phyloP scores from a whole-genome alignment of 768 basidiomycete genomes.

The Coprinopsis sp. region DNA sequence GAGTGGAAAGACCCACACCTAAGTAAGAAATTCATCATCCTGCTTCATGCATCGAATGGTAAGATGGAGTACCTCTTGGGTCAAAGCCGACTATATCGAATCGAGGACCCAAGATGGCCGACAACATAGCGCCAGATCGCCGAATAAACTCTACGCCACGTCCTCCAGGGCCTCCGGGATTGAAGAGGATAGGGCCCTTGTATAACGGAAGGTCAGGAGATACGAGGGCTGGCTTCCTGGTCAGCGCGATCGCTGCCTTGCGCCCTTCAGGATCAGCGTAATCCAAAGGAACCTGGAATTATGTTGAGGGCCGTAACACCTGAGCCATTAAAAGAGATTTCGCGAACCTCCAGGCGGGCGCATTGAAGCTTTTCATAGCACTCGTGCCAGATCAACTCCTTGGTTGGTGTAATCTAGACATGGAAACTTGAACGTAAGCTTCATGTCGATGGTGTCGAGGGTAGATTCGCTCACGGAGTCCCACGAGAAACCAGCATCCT shows the following conservation, averaged over 20 bases:
- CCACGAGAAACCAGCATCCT: background rate
- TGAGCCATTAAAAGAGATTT: background rate
- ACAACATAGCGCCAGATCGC: constrained; percentile 20
- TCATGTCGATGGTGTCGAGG: background rate
- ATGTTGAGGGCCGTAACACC: background rate
- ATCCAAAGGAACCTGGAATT: constrained; percentile 46
- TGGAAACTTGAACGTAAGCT: background rate
- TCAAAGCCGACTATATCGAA: constrained; percentile 47
- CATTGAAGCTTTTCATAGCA: constrained; percentile 13
- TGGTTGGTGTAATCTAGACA: constrained; percentile 10
- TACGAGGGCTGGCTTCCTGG: constrained; percentile 34
- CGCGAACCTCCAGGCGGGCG: constrained; percentile 12
- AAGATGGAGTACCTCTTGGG: constrained; percentile 33
- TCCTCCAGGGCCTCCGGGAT: constrained; percentile 47
- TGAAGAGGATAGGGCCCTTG: constrained; percentile 41
- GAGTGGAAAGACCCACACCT: constrained; percentile 34
- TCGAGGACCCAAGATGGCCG: constrained; percentile 32
- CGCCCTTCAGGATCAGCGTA: constrained; percentile 35
- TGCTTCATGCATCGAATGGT: background rate
- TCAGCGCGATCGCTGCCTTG: constrained; percentile 38
- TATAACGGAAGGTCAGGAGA: constrained; percentile 24
- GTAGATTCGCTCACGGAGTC: background rate
- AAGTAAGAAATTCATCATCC: too few species aligned
- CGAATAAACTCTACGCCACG: constrained; percentile 33
- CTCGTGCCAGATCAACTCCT: constrained; percentile 11